Conservation (phyloP, 345 rosid genomes). For the Salix viminalis region DNA sequence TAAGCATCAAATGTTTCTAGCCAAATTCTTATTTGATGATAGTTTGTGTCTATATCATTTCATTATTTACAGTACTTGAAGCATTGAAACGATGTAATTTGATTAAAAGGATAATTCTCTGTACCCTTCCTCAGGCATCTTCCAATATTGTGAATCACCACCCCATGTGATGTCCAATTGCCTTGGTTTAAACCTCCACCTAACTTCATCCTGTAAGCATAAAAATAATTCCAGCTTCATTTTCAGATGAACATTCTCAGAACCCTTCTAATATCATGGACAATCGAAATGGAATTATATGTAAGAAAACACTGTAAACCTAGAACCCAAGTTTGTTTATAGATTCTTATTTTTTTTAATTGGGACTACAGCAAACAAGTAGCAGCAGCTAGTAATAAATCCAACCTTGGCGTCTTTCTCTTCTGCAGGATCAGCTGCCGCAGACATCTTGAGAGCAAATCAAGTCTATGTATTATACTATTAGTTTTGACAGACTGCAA, state of each 20-base stretch:
- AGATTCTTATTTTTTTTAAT: not conserved
- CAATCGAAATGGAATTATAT: no score
- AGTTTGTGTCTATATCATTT: not conserved
- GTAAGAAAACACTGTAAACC: not conserved
- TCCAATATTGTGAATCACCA: not conserved
- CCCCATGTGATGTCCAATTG: not conserved
- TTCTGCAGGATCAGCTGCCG: not conserved
- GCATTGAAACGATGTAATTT: no score
- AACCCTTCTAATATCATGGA: not conserved
- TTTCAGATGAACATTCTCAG: not conserved
- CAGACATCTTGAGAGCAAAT: not conserved
- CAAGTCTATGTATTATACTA: not conserved
- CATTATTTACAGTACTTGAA: no score
- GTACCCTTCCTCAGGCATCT: not conserved
- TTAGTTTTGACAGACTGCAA: not conserved
- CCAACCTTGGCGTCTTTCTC: not conserved
- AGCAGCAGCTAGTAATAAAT: not conserved
- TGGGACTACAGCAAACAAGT: not conserved
- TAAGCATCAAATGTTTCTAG: not conserved
- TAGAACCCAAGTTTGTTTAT: not conserved
- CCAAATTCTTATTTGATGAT: not conserved
- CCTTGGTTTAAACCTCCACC: not conserved
- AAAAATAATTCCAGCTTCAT: not conserved
- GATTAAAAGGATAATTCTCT: not conserved
- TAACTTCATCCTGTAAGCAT: not conserved